Conservation (phyloP, 108 stramenopile genomes). For the Nannochloropsis granulata region DNA sequence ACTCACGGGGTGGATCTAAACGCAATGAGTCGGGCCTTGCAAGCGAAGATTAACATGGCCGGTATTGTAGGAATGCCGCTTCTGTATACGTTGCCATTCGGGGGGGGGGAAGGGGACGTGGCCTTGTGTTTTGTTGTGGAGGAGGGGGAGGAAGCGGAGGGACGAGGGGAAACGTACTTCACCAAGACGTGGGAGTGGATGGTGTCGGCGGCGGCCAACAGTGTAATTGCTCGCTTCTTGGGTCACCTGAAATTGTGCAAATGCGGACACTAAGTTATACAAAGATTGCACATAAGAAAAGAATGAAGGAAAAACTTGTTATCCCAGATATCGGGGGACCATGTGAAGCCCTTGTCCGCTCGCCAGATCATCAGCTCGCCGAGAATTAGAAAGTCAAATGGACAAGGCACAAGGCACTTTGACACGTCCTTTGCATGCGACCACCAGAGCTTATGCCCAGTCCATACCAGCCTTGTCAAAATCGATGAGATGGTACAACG, state of each 20-base stretch:
- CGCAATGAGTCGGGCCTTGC: neutral
- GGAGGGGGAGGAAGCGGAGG: neutral
- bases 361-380: too few relatives aligned
- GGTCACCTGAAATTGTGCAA: neutral
- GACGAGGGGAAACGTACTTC: neutral
- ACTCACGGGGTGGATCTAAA: neutral
- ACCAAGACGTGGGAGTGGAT: neutral
- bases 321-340: too few relatives aligned
- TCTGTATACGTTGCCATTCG: neutral
- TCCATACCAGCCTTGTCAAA: too few relatives aligned
- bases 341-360: too few relatives aligned
- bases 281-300: too few relatives aligned
- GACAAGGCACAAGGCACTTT: too few relatives aligned
- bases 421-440: too few relatives aligned
- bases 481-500: too few relatives aligned
- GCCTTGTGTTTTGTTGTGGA: neutral
- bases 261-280: neutral
- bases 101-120: neutral
- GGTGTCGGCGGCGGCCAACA: neutral
- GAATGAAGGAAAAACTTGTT: too few relatives aligned
- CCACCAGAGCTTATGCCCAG: too few relatives aligned
- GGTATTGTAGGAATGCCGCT: neutral
- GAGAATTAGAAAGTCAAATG: too few relatives aligned
- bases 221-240: neutral
- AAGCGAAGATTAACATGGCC: neutral